Evolutionary conservation across 257 asterid species (phyloP), one percentile per base, ranked within the genome.

Genomic region (Ehretia macrophylla): DNA sequence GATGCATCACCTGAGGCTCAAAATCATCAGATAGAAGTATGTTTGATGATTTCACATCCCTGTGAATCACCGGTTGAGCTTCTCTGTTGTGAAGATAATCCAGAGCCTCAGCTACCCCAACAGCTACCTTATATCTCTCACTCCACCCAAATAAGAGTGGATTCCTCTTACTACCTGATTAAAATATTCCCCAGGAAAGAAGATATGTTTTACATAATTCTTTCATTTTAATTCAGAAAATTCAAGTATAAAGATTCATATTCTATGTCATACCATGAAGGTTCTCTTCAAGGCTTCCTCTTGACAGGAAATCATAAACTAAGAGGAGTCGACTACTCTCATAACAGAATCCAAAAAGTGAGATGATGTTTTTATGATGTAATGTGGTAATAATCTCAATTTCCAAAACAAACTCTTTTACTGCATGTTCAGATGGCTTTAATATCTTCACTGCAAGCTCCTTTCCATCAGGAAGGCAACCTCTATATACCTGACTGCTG

Each of bases 241-340:
- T 39, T 17, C 4, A 51, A 60, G 37, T 23, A 56, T 17, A 51
- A 48, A 18, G 38, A 40, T 8, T 9, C 16, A 44, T 6, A 21
- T 40, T 62, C 14, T 45, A 20, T 47, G 16, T n/a, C 68, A 32
- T 88, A 88, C 99, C 95, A 21, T 93, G 87, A 72, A 93, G 89
- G 52, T 84, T 93, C 59, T 86, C 99, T 79, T 89, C 99, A n/a
- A 93, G 97, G 90, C 99, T 89, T 74, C 99, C 99, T 81, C 94
- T 72, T 12, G 96, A 67, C 13, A 89, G 78, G 65, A 89, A 83
- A 80, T 89, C 95, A 56, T 93, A 93, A 14, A 89, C 99, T 85
- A 89, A 75, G 65, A 85, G 79, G 56, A 89, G 94, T 60, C 70
- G 79, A 63, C 60, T 72, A 74, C 82, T 83, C 79, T 86, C 97